Percentiles rank a stretch among this genome's conserved stretches.
Conservation (phyloP, 164 flowering plant species). For the Nymphaea thermarum region DNA sequence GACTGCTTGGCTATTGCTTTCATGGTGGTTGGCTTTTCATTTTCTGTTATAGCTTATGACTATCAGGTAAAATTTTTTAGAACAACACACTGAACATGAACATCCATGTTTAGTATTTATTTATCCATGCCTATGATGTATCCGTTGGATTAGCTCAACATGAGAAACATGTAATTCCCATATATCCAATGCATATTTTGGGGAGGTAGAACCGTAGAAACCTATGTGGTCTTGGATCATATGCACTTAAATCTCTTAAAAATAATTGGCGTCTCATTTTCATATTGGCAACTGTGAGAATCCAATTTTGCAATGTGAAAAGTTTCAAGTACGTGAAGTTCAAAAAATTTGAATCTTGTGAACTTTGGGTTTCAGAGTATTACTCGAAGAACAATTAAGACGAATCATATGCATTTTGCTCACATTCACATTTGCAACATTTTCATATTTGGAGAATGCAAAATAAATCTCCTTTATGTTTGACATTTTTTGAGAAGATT, state of each 20-base stretch:
- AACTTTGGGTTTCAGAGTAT: too few relatives aligned
- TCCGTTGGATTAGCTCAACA: too few relatives aligned
- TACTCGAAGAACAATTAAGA: too few relatives aligned
- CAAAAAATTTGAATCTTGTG: too few relatives aligned
- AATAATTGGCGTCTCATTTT: neutral
- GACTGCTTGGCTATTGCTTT: conserved; percentile 49
- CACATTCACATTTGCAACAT: neutral
- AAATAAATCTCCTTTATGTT: neutral
- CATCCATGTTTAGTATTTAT: neutral
- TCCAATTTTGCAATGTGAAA: neutral
- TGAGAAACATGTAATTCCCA: too few relatives aligned
- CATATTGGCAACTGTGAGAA: neutral
- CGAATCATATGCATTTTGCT: too few relatives aligned
- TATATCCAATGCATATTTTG: too few relatives aligned
- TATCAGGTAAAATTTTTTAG: conserved; percentile 53
- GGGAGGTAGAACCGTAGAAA: too few relatives aligned
- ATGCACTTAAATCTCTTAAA: too few relatives aligned
- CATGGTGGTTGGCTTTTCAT: conserved; percentile 34
- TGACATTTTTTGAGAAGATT: neutral
- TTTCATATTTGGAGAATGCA: neutral
- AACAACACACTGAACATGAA: neutral
- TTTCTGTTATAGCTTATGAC: conserved; percentile 73
- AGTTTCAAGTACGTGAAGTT: neutral
- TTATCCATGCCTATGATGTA: neutral
- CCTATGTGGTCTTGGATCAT: too few relatives aligned